phyloP scores from a whole-genome alignment of 805 yeast genomes.

The Brettanomyces nanus region DNA sequence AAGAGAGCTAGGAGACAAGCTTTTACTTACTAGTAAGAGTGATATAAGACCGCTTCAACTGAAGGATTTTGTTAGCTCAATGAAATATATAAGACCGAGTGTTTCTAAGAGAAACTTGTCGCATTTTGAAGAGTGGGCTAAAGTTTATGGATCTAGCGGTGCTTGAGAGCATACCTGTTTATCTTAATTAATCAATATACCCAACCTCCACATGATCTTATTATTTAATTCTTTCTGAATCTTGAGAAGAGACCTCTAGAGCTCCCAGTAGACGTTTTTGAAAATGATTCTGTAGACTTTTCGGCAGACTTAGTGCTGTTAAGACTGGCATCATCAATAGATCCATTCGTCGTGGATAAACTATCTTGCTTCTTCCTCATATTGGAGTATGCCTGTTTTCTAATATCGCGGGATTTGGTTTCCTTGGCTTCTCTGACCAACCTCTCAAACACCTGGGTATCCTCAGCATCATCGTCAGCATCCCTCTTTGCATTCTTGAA shows the following conservation, averaged over 20 bases:
- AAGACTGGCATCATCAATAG: too few relatives aligned
- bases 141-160: slow-evolving; percentile 79
- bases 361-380: background rate
- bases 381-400: slow-evolving; percentile 12
- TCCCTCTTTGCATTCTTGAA: slow-evolving; percentile 53
- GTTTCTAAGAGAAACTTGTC: slow-evolving; percentile 75
- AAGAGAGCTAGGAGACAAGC: slow-evolving; percentile 78
- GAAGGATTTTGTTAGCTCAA: slow-evolving; percentile 66
- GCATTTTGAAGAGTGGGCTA: slow-evolving; percentile 86
- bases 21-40: slow-evolving; percentile 60
- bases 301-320: too few relatives aligned
- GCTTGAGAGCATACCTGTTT: slow-evolving; percentile 31
- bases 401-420: slow-evolving; percentile 22
- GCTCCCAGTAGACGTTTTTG: too few relatives aligned
- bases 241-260: background rate
- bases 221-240: background rate
- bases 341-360: too few relatives aligned
- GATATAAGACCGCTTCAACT: slow-evolving; percentile 70
- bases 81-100: slow-evolving; percentile 77
- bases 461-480: slow-evolving; percentile 66
- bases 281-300: too few relatives aligned
- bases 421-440: slow-evolving; percentile 27
- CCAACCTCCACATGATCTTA: too few relatives aligned
- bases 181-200: too few relatives aligned
- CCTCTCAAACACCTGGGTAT: slow-evolving; percentile 62